A percentile compares a stretch with the other conserved stretches of the same genome.
These are phyloP conservation scores for Lonicera japonica DNA, from an alignment of 129 eudicot genomes.

Conservation along the genomic window DNA sequence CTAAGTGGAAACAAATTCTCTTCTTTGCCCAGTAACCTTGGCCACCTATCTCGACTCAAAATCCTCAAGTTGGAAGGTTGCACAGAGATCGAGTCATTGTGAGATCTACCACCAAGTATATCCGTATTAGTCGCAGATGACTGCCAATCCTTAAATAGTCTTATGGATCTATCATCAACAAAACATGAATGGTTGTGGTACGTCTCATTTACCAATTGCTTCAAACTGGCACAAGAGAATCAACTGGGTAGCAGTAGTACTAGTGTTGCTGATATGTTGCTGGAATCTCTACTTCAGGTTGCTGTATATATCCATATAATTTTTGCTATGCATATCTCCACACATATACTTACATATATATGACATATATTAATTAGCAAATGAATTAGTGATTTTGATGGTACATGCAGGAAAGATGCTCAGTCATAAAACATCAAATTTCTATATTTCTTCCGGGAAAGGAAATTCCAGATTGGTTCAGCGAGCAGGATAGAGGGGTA, in stretches of 20 bases:
- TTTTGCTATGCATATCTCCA: not conserved
- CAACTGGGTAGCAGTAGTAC: too few species aligned
- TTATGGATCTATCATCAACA: not conserved
- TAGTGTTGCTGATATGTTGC: not conserved
- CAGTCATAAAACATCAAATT: not conserved
- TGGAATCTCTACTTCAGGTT: not conserved
- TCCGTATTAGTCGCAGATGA: not conserved
- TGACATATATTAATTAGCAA: too few species aligned
- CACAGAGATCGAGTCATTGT: constrained; percentile 29
- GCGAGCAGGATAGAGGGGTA: constrained; percentile 3
- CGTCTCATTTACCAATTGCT: not conserved
- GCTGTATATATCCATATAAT: not conserved
- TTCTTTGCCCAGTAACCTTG: too few species aligned
- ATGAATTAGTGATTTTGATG: not conserved
- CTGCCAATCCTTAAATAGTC: not conserved
- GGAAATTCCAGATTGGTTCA: constrained; percentile 12
- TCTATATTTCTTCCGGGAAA: constrained; percentile 5
- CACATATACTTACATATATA: not conserved
- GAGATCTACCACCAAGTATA: constrained; percentile 34
- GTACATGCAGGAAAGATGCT: too few species aligned
- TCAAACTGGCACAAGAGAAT: too few species aligned
- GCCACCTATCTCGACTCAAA: constrained; percentile 21
- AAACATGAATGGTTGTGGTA: not conserved
- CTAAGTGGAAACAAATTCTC: too few species aligned
- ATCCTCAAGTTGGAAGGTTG: constrained; percentile 39